phyloP scores from a whole-genome alignment of 192 early-diverging fungal genomes.

The Bifiguratus adelaidae region DNA sequence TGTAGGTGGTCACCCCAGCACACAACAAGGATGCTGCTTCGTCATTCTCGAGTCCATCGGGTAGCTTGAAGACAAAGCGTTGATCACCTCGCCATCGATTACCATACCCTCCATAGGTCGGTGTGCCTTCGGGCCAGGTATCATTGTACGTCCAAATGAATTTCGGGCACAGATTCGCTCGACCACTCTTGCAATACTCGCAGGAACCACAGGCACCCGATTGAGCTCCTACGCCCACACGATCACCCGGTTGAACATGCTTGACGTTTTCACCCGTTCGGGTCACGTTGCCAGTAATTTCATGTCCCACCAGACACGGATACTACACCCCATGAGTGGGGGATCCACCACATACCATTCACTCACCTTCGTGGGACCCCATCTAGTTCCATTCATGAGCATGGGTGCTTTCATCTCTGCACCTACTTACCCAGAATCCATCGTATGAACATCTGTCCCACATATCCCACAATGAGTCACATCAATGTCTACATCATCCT shows the following conservation, averaged over 20 bases:
- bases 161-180: constrained; percentile 23
- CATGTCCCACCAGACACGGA: constrained; percentile 39
- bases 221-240: constrained; percentile 35
- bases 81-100: constrained; percentile 34
- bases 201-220: constrained; percentile 11
- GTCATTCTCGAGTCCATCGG: constrained; percentile 22
- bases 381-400: no score
- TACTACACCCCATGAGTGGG: no score
- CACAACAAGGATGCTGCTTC: constrained; percentile 66
- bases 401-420: no score
- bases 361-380: no score
- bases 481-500: constrained; percentile 33
- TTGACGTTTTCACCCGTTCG: constrained; percentile 21
- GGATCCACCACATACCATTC: no score
- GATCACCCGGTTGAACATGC: constrained; percentile 30
- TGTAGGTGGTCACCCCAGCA: constrained; percentile 60
- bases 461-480: constrained; percentile 64
- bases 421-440: constrained; percentile 41
- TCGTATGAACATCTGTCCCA: constrained; percentile 64
- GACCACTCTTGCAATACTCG: constrained; percentile 20
- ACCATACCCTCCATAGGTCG: constrained; percentile 27
- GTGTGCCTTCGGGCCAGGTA: constrained; percentile 26
- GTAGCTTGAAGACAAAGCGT: constrained; percentile 49
- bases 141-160: constrained; percentile 41
- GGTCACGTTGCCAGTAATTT: constrained; percentile 34